Evolutionary conservation across 805 yeast species (phyloP).

Genomic region (Teunomyces atbi): DNA sequence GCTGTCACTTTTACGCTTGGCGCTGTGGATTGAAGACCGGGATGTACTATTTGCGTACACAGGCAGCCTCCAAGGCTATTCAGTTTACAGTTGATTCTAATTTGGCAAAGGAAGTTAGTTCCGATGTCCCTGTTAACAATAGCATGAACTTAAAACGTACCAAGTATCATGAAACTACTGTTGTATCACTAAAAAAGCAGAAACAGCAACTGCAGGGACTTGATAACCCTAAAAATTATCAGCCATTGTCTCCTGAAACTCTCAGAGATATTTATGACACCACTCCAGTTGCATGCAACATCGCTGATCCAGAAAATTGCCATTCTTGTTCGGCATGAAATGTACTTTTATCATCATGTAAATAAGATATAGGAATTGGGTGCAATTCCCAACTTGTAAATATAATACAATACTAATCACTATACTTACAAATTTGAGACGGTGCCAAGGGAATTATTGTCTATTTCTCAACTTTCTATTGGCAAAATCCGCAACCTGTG

Average conservation of each 20-base stretch:
- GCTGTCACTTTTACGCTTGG: constrained; percentile 45
- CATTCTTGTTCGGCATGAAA: constrained; percentile 22
- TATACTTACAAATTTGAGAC: neutral
- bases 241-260: constrained; percentile 10
- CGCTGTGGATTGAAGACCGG: constrained; percentile 39
- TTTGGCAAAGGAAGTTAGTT: constrained; percentile 10
- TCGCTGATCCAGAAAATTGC: constrained; percentile 21
- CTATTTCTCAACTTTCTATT: constrained; percentile 46
- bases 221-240: constrained; percentile 6
- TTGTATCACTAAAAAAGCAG: constrained; percentile 5
- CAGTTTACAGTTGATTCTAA: constrained; percentile 63
- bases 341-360: constrained; percentile 3
- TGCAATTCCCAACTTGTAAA: neutral
- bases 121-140: neutral
- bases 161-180: constrained; percentile 16
- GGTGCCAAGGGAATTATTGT: neutral
- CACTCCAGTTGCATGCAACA: constrained; percentile 33
- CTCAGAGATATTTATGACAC: constrained; percentile 33
- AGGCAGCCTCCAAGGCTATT: constrained; percentile 95
- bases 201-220: constrained; percentile 6
- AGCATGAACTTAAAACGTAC: constrained; percentile 18
- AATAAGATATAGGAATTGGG: neutral
- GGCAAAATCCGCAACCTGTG: constrained; percentile 89
- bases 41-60: constrained; percentile 40
- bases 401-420: neutral